phyloP scores from a whole-genome alignment of 2,329 filamentous ascomycete species.

The Amphichorda felina region DNA sequence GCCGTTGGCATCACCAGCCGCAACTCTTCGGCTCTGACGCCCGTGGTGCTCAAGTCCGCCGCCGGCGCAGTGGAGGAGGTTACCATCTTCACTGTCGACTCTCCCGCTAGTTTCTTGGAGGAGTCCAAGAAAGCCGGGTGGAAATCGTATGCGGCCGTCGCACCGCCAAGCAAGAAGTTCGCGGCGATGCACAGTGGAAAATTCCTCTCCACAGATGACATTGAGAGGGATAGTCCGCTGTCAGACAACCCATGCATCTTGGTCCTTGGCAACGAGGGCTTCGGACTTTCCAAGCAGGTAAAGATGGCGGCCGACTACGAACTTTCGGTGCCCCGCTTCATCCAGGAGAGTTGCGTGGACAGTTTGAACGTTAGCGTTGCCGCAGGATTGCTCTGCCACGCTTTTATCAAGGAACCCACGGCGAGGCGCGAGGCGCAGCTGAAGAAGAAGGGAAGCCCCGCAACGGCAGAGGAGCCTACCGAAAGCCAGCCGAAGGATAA shows the following conservation, averaged over 20 bases:
- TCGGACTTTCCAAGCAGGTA: constrained; percentile 55
- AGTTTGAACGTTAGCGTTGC: constrained; percentile 92
- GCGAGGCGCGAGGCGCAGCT: neutral
- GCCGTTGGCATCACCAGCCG: constrained; percentile 67
- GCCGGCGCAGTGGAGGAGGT: constrained; percentile 78
- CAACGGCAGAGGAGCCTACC: neutral
- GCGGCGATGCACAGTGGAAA: constrained; percentile 22
- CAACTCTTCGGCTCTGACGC: constrained; percentile 61
- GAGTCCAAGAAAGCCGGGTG: constrained; percentile 62
- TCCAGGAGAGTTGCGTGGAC: constrained; percentile 52
- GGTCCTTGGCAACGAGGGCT: constrained; percentile 72
- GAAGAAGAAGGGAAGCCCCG: neutral
- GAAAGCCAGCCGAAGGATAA: neutral
- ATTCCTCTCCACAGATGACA: constrained; percentile 34
- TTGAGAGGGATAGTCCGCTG: constrained; percentile 41
- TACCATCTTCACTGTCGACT: constrained; percentile 56
- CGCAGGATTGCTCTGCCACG: constrained; percentile 60
- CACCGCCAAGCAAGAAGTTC: constrained; percentile 24
- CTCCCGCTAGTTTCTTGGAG: constrained; percentile 58
- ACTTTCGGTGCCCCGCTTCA: constrained; percentile 51
- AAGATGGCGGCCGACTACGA: constrained; percentile 54
- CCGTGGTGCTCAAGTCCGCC: constrained; percentile 76
- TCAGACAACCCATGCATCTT: constrained; percentile 57
- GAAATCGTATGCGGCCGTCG: constrained; percentile 69
- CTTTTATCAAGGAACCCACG: constrained; percentile 41